A percentile compares a stretch with the other conserved stretches of the same genome.
Evolutionary conservation across 495 filamentous ascomycete species (phyloP).

Genomic region (Neurospora sp.): DNA sequence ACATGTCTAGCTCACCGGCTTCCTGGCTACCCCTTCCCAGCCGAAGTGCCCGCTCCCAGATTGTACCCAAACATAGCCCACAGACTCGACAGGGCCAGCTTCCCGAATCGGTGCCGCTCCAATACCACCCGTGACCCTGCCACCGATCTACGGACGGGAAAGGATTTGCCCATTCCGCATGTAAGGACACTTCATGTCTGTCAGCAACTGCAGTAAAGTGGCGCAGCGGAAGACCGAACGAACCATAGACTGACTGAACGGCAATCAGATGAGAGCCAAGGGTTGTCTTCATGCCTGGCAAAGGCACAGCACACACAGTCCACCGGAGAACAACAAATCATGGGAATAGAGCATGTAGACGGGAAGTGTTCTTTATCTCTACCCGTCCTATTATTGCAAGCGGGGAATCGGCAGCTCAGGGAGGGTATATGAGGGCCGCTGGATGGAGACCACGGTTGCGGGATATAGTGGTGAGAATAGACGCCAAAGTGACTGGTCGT

Average conservation of each 20-base stretch:
- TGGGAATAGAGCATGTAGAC: background rate
- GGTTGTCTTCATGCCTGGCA: background rate
- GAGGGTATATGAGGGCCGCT: background rate
- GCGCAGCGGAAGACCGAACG: background rate
- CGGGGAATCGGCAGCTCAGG: background rate
- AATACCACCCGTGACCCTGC: background rate
- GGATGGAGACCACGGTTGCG: background rate
- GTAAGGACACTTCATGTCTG: background rate
- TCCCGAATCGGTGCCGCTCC: background rate
- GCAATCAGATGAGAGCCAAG: background rate
- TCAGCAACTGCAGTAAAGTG: background rate
- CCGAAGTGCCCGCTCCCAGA: background rate
- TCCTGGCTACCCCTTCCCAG: background rate
- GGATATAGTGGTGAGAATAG: background rate
- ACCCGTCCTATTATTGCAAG: background rate
- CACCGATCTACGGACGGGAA: background rate
- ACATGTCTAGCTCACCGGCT: background rate
- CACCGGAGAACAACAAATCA: background rate
- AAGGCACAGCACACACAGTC: background rate
- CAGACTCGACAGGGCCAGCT: background rate
- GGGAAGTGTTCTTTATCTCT: background rate
- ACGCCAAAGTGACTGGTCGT: background rate
- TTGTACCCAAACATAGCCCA: background rate
- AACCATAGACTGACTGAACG: background rate
- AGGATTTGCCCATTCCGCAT: background rate